These are phyloP conservation scores for Davidsoniella neocaledoniae DNA, from an alignment of 2,329 filamentous ascomycete genomes.

Conservation along the genomic window DNA sequence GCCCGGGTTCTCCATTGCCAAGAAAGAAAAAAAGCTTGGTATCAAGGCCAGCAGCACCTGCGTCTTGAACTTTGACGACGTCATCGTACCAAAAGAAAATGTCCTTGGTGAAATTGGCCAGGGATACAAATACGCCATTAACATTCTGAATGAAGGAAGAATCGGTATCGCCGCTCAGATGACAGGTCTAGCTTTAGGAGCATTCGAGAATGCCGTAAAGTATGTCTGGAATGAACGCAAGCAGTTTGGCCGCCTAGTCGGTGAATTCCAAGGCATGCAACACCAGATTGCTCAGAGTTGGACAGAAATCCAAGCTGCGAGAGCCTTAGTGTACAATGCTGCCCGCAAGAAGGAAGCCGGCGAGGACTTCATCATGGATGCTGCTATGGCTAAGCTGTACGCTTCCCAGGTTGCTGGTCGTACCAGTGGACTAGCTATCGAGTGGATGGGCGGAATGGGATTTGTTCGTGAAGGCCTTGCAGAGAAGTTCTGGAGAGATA, in stretches of 20 bases:
- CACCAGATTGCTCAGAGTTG: slow-evolving; percentile 95
- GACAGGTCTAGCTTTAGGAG: slow-evolving; percentile 87
- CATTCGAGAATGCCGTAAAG: slow-evolving; percentile 84
- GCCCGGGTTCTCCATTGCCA: slow-evolving; percentile 83
- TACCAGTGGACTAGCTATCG: slow-evolving; percentile 72
- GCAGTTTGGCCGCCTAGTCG: slow-evolving; percentile 86
- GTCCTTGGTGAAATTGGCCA: slow-evolving; percentile 76
- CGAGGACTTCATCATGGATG: slow-evolving; percentile 85
- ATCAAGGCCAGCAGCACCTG: slow-evolving; percentile 94
- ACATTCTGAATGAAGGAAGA: slow-evolving; percentile 82
- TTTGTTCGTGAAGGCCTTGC: slow-evolving; percentile 92
- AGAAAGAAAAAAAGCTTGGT: slow-evolving; percentile 99
- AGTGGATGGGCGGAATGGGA: slow-evolving; percentile 99
- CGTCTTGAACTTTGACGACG: slow-evolving; percentile 94
- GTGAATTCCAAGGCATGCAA: slow-evolving; percentile 98
- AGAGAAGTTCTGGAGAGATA: slow-evolving; percentile 95
- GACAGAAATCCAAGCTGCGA: slow-evolving; percentile 79
- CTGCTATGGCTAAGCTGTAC: slow-evolving; percentile 95
- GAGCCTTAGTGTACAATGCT: slow-evolving; percentile 88
- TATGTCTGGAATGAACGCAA: slow-evolving; percentile 98
- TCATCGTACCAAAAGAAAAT: slow-evolving; percentile 75
- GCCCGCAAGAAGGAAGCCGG: slow-evolving; percentile 96
- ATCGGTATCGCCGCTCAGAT: slow-evolving; percentile 98
- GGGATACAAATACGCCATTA: slow-evolving; percentile 96
- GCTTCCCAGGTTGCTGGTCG: slow-evolving; percentile 81